A percentile compares a stretch with the other conserved stretches of the same genome.
Evolutionary conservation across 1,139 yeast species (phyloP).

Genomic region (Zygotorulaspora mrakii): DNA sequence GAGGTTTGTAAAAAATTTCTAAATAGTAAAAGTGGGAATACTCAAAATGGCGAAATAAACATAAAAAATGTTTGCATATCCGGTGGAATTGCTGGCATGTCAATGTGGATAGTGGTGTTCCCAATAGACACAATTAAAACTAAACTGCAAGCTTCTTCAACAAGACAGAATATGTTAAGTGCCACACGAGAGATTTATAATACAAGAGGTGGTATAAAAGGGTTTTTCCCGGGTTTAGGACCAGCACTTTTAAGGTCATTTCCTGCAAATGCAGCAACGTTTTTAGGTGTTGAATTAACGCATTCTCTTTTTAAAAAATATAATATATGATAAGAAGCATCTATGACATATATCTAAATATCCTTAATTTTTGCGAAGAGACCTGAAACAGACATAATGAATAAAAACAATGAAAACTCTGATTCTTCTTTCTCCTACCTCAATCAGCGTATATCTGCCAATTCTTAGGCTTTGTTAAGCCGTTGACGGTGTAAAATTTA

Average conservation of each 20-base stretch:
- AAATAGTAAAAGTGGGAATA: conserved; percentile 40
- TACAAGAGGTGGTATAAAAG: conserved; percentile 74
- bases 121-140: conserved; percentile 96
- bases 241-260: conserved; percentile 92
- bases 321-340: conserved; percentile 11
- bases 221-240: conserved; percentile 96
- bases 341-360: neutral
- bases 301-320: conserved; percentile 57
- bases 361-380: too few relatives aligned
- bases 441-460: conserved; percentile 57
- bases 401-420: neutral
- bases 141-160: conserved; percentile 70
- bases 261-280: conserved; percentile 98
- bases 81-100: conserved; percentile 93
- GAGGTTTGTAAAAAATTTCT: conserved; percentile 68
- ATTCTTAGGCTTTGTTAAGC: conserved; percentile 64
- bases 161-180: conserved; percentile 55
- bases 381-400: too few relatives aligned
- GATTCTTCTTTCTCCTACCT: neutral
- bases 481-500: conserved; percentile 61
- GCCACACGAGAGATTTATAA: conserved; percentile 62
- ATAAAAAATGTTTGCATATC: conserved; percentile 77
- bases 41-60: conserved; percentile 50
- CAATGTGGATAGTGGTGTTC: conserved; percentile 96
- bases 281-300: conserved; percentile 90